Conservation (phyloP, 139 green algal genomes). For the Astrephomene gubernaculifera region DNA sequence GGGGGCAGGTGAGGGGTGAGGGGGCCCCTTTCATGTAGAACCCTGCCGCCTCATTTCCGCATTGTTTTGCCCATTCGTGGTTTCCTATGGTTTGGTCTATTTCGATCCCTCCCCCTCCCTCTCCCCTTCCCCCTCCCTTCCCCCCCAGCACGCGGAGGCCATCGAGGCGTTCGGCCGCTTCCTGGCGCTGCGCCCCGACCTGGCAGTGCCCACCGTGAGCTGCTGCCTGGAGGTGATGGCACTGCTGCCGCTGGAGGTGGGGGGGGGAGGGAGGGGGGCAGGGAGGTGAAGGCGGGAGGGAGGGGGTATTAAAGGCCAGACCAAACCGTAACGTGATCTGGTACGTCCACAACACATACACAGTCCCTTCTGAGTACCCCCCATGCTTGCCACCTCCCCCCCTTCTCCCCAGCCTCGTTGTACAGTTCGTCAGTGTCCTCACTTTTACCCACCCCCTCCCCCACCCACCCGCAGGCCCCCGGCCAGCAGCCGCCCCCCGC, state of each 20-base stretch:
- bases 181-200: conserved; percentile 48
- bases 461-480: conserved; percentile 7
- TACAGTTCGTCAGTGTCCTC: too few relatives aligned
- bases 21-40: too few relatives aligned
- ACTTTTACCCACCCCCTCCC: not conserved
- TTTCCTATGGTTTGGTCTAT: not conserved
- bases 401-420: too few relatives aligned
- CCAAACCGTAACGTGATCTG: too few relatives aligned
- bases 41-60: too few relatives aligned
- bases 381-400: too few relatives aligned
- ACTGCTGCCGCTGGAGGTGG: conserved; percentile 46
- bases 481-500: conserved; percentile 58
- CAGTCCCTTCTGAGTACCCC: too few relatives aligned
- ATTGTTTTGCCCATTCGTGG: too few relatives aligned
- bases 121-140: not conserved
- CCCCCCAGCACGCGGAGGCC: conserved; percentile 49
- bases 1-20: too few relatives aligned
- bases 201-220: conserved; percentile 53
- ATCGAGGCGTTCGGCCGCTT: conserved; percentile 62
- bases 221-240: conserved; percentile 43
- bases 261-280: not conserved
- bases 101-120: not conserved
- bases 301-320: too few relatives aligned
- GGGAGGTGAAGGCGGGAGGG: not conserved
- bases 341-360: too few relatives aligned